Evolutionary conservation across 257 asterid genomes (phyloP).

Genomic region (Galeopsis tetrahit): DNA sequence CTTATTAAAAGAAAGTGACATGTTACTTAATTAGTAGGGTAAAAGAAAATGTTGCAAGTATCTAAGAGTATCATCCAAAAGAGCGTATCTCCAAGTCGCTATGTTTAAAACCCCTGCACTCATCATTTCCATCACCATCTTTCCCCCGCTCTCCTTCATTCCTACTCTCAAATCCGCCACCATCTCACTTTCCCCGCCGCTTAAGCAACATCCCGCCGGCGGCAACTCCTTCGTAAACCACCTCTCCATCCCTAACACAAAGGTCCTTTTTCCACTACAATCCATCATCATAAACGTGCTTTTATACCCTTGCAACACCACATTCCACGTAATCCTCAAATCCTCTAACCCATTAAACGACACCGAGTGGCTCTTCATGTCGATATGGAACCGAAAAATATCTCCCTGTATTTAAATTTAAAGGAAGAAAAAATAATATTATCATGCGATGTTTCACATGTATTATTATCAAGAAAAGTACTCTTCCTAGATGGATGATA

Average conservation of each 20-base stretch:
- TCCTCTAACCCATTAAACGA: slow-evolving; percentile 39
- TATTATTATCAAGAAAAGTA: too few relatives aligned
- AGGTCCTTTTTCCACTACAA: slow-evolving; percentile 69
- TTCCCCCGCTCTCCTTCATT: slow-evolving; percentile 47
- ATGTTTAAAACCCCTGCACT: slow-evolving; percentile 78
- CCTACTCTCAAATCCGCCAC: slow-evolving; percentile 84
- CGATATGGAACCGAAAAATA: slow-evolving; percentile 62
- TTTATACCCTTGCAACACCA: slow-evolving; percentile 58
- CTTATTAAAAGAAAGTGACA: too few relatives aligned
- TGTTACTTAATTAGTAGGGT: too few relatives aligned
- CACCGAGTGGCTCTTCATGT: slow-evolving; percentile 21
- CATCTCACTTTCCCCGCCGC: slow-evolving; percentile 58
- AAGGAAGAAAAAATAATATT: too few relatives aligned
- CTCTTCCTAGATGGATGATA: too few relatives aligned
- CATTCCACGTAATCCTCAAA: slow-evolving; percentile 67
- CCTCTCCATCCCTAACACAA: slow-evolving; percentile 77
- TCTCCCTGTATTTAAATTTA: too few relatives aligned
- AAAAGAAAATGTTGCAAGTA: slow-evolving; percentile 83
- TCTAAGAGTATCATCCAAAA: slow-evolving; percentile 77
- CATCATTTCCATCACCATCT: slow-evolving; percentile 65
- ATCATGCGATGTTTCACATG: too few relatives aligned
- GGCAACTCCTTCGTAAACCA: slow-evolving; percentile 93
- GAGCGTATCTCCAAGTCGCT: slow-evolving; percentile 81
- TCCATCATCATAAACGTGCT: slow-evolving; percentile 73
- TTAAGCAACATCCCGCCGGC: slow-evolving; percentile 59